These are phyloP conservation scores for Brettanomyces naardenensis DNA, from an alignment of 805 yeast species.

Conservation along the genomic window DNA sequence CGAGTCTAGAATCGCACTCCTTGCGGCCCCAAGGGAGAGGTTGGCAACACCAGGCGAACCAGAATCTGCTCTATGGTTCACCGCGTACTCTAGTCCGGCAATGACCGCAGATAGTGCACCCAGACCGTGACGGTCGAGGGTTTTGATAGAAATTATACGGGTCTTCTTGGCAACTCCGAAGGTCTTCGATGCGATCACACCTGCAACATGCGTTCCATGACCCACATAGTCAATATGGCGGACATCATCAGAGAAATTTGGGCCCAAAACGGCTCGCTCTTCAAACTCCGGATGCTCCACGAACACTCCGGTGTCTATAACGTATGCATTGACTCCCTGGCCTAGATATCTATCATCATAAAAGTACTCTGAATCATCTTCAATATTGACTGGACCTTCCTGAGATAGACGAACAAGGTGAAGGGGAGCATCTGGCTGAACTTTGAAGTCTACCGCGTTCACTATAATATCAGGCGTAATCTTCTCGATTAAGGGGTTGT, in stretches of 20 bases:
- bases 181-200: conserved; percentile 68
- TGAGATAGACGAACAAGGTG: conserved; percentile 63
- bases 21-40: conserved; percentile 71
- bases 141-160: conserved; percentile 64
- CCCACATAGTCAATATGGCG: conserved; percentile 64
- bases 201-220: conserved; percentile 94
- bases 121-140: conserved; percentile 57
- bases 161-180: conserved; percentile 79
- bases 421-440: conserved; percentile 32
- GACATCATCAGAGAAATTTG: conserved; percentile 54
- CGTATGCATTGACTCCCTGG: conserved; percentile 58
- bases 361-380: conserved; percentile 32
- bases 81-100: conserved; percentile 60
- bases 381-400: conserved; percentile 20
- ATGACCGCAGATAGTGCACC: conserved; percentile 64
- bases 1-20: conserved; percentile 56
- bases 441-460: conserved; percentile 42
- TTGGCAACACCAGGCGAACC: conserved; percentile 58
- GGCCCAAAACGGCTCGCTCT: conserved; percentile 52
- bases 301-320: conserved; percentile 79
- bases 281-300: conserved; percentile 55
- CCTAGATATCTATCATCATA: conserved; percentile 45
- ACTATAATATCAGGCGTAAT: conserved; percentile 61
- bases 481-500: conserved; percentile 58
- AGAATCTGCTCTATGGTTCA: conserved; percentile 40